Conservation (phyloP, 2,329 filamentous ascomycete genomes). For the Paraconiothyrium brasiliense region DNA sequence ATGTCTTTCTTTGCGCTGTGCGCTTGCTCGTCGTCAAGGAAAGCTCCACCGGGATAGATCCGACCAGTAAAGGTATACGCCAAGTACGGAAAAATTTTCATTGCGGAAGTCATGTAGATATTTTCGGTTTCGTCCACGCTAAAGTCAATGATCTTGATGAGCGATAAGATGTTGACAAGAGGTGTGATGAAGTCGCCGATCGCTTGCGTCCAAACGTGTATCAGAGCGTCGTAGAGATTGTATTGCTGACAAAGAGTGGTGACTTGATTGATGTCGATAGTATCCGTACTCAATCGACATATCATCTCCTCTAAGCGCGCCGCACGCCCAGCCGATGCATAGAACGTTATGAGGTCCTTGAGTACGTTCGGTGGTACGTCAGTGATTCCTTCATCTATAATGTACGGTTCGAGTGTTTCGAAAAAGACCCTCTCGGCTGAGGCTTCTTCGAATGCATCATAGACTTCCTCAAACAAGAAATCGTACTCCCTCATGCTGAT, state of each 20-base stretch:
- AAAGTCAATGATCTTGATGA: conserved; percentile 66
- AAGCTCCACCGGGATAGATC: conserved; percentile 86
- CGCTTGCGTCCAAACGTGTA: conserved; percentile 96
- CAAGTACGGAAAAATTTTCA: conserved; percentile 94
- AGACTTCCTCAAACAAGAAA: conserved; percentile 91
- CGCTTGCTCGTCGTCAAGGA: conserved; percentile 76
- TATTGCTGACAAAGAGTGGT: conserved; percentile 91
- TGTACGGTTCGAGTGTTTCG: conserved; percentile 86
- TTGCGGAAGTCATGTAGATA: conserved; percentile 73
- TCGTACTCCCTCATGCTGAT: conserved; percentile 79
- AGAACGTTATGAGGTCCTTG: conserved; percentile 85
- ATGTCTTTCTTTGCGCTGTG: conserved; percentile 83
- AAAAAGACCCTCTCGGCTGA: conserved; percentile 80
- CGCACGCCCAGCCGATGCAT: conserved; percentile 77
- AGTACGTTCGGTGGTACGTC: conserved; percentile 82
- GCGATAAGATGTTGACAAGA: conserved; percentile 79
- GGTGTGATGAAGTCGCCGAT: conserved; percentile 90
- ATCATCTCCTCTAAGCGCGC: conserved; percentile 90
- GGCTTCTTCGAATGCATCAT: conserved; percentile 86
- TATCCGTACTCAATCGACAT: conserved; percentile 88
- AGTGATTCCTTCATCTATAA: conserved; percentile 79
- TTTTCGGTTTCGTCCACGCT: conserved; percentile 68
- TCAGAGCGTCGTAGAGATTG: conserved; percentile 90
- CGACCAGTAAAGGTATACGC: conserved; percentile 91
- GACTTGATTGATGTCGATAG: conserved; percentile 92